Evolutionary conservation across 2,329 filamentous ascomycete species (phyloP).

Genomic region (Ciborinia camelliae): DNA sequence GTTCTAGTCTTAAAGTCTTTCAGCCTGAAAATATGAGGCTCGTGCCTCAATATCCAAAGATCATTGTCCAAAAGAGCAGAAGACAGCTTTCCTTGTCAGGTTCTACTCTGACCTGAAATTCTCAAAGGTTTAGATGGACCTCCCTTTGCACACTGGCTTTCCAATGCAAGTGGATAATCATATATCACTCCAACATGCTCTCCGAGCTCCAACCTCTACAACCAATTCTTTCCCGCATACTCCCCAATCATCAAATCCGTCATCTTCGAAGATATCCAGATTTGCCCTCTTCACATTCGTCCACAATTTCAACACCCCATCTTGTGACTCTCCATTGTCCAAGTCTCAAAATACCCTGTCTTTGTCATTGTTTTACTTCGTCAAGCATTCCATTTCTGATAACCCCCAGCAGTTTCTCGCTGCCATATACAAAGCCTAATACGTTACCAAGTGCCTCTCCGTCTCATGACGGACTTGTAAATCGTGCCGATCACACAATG

Average conservation of each 20-base stretch:
- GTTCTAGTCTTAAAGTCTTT: no score
- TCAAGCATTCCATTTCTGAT: no score
- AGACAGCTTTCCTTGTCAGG: no score
- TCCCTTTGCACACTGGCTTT: no score
- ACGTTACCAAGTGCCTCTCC: neutral
- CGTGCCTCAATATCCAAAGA: no score
- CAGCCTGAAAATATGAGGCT: no score
- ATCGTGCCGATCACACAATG: neutral
- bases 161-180: no score
- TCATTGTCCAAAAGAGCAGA: no score
- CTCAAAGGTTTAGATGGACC: no score
- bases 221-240: neutral
- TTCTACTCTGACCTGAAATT: no score
- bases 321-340: no score
- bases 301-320: neutral
- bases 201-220: neutral
- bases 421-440: neutral
- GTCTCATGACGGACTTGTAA: neutral
- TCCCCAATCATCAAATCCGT: slow-evolving; percentile 13
- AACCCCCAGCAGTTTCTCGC: neutral
- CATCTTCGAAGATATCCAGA: no score
- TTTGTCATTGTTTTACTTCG: neutral
- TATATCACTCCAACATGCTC: neutral
- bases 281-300: neutral
- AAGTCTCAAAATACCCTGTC: neutral